A percentile compares a stretch with the other conserved stretches of the same genome.
These are phyloP conservation scores for Rhodotorula sp. DNA, from an alignment of 1,284 basidiomycete species.

Conservation along the genomic window DNA sequence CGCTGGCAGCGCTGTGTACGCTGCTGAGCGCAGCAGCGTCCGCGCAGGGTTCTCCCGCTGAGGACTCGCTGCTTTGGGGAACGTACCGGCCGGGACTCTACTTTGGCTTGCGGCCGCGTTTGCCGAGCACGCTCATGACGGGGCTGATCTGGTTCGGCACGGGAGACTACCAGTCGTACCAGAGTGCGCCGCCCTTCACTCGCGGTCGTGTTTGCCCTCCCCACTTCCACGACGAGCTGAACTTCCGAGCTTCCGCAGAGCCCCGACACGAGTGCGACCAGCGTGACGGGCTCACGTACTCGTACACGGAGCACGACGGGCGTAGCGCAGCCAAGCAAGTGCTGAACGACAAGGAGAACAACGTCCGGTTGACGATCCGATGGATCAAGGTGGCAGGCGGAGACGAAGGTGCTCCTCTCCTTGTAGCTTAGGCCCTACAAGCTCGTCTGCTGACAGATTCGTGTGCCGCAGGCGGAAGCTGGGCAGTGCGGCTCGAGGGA, in stretches of 20 bases:
- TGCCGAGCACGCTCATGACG: conserved; percentile 83
- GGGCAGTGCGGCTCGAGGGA: conserved; percentile 85
- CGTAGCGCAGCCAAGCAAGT: conserved; percentile 81
- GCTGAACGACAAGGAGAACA: conserved; percentile 76
- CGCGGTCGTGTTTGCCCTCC: not conserved
- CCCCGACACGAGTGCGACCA: conserved; percentile 88
- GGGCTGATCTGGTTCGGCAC: conserved; percentile 91
- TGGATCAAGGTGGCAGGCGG: conserved; percentile 80
- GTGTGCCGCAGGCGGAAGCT: conserved; percentile 64
- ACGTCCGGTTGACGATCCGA: conserved; percentile 79
- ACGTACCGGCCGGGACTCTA: conserved; percentile 88
- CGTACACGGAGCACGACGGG: conserved; percentile 84
- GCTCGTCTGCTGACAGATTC: not conserved
- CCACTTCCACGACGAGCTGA: conserved; percentile 3
- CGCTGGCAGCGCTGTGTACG: not conserved
- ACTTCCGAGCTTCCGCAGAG: conserved; percentile 54
- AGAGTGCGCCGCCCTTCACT: not conserved
- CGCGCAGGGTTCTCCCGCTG: conserved; percentile 3
- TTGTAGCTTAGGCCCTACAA: not conserved
- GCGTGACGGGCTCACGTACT: conserved; percentile 76
- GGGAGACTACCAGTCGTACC: conserved; percentile 64
- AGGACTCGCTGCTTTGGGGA: conserved; percentile 75
- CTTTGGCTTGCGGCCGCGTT: conserved; percentile 80
- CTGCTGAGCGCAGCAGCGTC: not conserved
- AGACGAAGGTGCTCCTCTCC: conserved; percentile 55